Base-by-base conservation (phyloP, 768 basidiomycete species). In the Thelephora ganbajun region DNA sequence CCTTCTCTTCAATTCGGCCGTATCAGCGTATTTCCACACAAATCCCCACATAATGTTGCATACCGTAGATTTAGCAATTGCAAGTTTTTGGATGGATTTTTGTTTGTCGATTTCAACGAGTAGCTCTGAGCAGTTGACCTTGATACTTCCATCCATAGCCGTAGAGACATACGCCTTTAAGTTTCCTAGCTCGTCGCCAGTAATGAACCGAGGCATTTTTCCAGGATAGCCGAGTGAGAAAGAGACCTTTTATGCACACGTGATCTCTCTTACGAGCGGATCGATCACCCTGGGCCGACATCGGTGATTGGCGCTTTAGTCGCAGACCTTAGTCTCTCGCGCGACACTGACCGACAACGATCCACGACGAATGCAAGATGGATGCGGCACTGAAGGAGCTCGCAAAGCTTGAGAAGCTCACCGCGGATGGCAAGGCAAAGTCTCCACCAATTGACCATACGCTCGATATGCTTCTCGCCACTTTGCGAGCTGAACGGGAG, bases 161-260 rank as follows among this genome's bases (percentile, higher is more conserved):
- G 13, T 61, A 51, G 63, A 54, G 3, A 59, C 46, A 54, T 73
- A 81, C 9, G 55, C 62, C 63, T 88, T 88, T 49, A 89, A 72
- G 48, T 73, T 76, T 16, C 87, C 88, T 30, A 84, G 76, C 53
- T 86, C 81, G 64, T 90, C 88, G 52, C 84, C 88, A 41, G 77
- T 62, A 45, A 86, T 64, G 63, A 88, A 87, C 49, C 72, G 74
- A 59, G 76, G 65, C 81, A 84, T 86, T 45, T 50, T 54, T 36
- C 37, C 14, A 7, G 43, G 11, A 44, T 30, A 2, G 6, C n/a
- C 12, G 35, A 36, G 30, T 35, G 33, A 33, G 48, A 11, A 12
- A 44, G 13, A 46, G 35, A 12, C 11, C 20, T 41, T 36, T 36
- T 35, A n/a, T 12, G 12, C 41, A 42, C 47, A 11, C 26, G 45